Base-by-base conservation (phyloP, 1,284 basidiomycete species). In the Trichosporon inkin region DNA sequence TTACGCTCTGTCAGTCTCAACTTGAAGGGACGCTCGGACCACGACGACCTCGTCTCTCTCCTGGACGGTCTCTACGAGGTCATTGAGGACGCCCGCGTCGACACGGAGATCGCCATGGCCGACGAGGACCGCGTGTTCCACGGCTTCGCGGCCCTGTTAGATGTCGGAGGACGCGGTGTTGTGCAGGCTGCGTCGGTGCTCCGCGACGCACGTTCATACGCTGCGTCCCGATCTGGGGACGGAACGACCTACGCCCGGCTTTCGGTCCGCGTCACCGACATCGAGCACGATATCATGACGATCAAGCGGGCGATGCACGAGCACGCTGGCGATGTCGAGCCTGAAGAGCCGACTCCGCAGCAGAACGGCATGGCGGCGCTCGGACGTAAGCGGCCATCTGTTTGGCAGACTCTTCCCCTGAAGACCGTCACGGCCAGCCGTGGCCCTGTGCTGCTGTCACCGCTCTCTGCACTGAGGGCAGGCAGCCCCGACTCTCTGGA, bases 81-180 rank as follows among this genome's bases (percentile, higher is more conserved):
- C 65, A 85, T 86, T 19, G 90, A 92, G 74, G 90, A 93, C 67
- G 86, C 86, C 0, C 84, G 89, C 1, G 90, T 93, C 2, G 90
- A 92, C 71, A 80, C 92, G 17, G 90, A 93, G 78, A 92, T 93
- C 54, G 85, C 85, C 19, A 79, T 88, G 14, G 84, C 88, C 1
- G 90, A 93, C 73, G 89, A 90, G 66, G 84, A 84, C 36, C 81
- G 92, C 10, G 81, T 88, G 0, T 80, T 81, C 10, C 82, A 82
- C 8, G 89, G 90, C 1, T 90, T 87, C 65, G 85, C 88, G 68
- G 86, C 88, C 1, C 76, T 91, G 14, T 78, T 91, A 10, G 81
- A 82, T 17, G 81, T 90, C 7, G 71, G 37, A 81, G 83, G 38
- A 82, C 82, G 13, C 82, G 68, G 65, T 2, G 68, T 66, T 6